Conservation (phyloP, 2,329 filamentous ascomycete species). For the Didymella pinodella region DNA sequence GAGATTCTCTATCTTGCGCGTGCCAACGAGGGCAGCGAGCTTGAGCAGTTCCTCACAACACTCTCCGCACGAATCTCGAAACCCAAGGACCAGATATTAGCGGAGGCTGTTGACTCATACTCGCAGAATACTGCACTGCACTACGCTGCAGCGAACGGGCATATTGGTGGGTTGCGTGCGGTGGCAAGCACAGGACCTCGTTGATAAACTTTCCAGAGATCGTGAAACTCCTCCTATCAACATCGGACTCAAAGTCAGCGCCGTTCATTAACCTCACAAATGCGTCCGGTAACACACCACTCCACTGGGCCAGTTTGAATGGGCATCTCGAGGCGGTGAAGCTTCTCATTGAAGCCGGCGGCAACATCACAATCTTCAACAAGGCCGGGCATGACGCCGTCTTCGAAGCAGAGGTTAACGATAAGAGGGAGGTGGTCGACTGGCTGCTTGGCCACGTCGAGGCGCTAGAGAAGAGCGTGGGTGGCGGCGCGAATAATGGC, state of each 20-base stretch:
- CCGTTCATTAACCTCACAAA: slow-evolving; percentile 74
- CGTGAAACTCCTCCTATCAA: slow-evolving; percentile 52
- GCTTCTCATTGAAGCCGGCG: slow-evolving; percentile 76
- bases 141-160: slow-evolving; percentile 92
- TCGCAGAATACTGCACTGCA: slow-evolving; percentile 83
- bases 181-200: background rate
- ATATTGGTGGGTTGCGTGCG: slow-evolving; percentile 65
- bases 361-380: slow-evolving; percentile 80
- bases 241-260: slow-evolving; percentile 28
- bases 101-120: slow-evolving; percentile 74
- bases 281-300: slow-evolving; percentile 82
- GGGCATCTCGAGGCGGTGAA: slow-evolving; percentile 85
- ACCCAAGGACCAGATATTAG: slow-evolving; percentile 68
- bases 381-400: slow-evolving; percentile 76
- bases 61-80: slow-evolving; percentile 69
- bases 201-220: slow-evolving; percentile 40
- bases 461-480: slow-evolving; percentile 50
- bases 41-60: slow-evolving; percentile 66
- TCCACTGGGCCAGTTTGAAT: slow-evolving; percentile 94
- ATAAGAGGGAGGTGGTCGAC: slow-evolving; percentile 58
- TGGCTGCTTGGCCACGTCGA: slow-evolving; percentile 58
- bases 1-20: slow-evolving; percentile 90
- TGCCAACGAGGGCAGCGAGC: slow-evolving; percentile 74
- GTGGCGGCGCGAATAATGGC: slow-evolving; percentile 44
- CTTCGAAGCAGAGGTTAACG: slow-evolving; percentile 60